A percentile compares a stretch with the other conserved stretches of the same genome.
Conservation (phyloP, 306 rosid species). For the Casuarina glauca region DNA sequence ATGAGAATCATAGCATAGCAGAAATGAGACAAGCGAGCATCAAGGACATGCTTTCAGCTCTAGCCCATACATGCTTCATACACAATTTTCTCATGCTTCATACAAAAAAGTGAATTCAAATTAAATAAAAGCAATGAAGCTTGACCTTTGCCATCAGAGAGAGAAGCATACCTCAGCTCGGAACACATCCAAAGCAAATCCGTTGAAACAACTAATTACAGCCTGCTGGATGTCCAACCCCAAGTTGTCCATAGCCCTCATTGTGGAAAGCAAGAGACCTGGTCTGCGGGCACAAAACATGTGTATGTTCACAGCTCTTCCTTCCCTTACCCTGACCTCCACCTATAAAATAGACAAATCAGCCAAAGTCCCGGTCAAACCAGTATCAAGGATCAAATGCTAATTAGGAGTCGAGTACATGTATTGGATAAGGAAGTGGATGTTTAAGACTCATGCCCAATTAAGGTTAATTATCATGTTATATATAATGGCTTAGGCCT, state of each 20-base stretch:
- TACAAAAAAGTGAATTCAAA: not conserved
- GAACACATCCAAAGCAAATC: conserved; percentile 92
- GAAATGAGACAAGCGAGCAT: not conserved
- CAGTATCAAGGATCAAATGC: conserved; percentile 9
- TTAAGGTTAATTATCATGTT: not conserved
- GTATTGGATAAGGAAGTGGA: not conserved
- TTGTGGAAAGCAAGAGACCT: conserved; percentile 86
- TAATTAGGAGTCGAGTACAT: not conserved
- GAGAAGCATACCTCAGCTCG: conserved; percentile 78
- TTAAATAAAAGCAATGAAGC: not conserved
- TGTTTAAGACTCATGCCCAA: not conserved
- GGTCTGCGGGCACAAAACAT: conserved; percentile 93
- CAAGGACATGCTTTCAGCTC: not conserved
- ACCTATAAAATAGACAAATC: conserved; percentile 53
- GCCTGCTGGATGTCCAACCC: conserved; percentile 98
- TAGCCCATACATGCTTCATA: not conserved
- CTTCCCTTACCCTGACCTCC: conserved; percentile 88
- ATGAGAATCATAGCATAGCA: not conserved
- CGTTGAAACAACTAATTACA: conserved; percentile 96
- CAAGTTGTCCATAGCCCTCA: conserved; percentile 85
- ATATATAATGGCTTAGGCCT: not conserved
- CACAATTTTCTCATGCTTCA: conserved; percentile 16
- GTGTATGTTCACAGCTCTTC: conserved; percentile 92
- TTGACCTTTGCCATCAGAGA: conserved; percentile 15
- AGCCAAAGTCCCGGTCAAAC: conserved; percentile 5